Base-by-base conservation (phyloP, 1,139 yeast genomes). In the Blastobotrys illinoisensis region DNA sequence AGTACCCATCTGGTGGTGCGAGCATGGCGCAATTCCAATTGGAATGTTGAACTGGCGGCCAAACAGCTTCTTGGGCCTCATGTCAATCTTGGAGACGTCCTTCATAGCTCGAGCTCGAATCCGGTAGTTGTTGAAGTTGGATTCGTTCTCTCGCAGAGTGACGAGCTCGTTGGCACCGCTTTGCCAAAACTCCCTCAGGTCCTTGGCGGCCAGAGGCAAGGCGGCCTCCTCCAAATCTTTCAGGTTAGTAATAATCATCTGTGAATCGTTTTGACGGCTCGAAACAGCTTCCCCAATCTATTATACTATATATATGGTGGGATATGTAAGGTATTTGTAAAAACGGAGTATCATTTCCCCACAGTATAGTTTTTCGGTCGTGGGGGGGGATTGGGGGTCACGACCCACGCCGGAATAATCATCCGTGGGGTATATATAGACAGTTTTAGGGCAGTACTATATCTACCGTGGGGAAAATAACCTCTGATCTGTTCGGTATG, bases 1-100 rank as follows among this genome's bases (percentile, higher is more conserved):
- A 60, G 80, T 81, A 1, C 87, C 88, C 68, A 82, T 74, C 57
- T 74, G 77, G 45, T 86, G 85, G 61, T 83, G 79, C 0, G 87
- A 88, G 36, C 85, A 79, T 0, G 88, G 88, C 11, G 87, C 80
- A 52, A 82, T 74, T 56, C 85, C 86, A 60, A 83, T 76, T 5
- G 89, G 89, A 2, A 78, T 72, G 18, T 71, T 67, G 19, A 74
- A 71, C 28, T 68, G 64, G 21, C 66, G 57, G 14, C 83, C 83
- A 50, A 79, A 70, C 63, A 80, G 56, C 19, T 53, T 54, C 44
- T 51, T 57, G 11, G 80, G 74, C 23, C 71, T 62, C n/a, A 74
- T 63, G 51, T 74, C 74, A n/a, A 75, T 67, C 13, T 70, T 59
- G 4, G 66, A 58, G 13, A 76, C 79, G 55, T 79, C 78, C 9